phyloP scores from a whole-genome alignment of 2,329 filamentous ascomycete genomes.

The Fusarium xyrophilum region DNA sequence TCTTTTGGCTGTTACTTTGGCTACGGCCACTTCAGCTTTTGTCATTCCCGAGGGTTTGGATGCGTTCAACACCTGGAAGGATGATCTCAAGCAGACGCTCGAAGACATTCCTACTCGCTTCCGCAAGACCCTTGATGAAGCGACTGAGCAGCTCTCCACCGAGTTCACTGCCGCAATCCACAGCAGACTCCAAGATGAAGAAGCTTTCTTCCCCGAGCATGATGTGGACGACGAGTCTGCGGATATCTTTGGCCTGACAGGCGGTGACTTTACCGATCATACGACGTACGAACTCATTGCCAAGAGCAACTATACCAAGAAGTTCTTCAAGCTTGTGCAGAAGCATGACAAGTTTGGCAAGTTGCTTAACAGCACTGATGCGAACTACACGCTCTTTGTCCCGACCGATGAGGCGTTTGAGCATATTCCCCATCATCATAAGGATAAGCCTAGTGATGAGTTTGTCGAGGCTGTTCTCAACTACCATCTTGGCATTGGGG shows the following conservation, averaged over 20 bases:
- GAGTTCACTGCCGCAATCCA: slow-evolving; percentile 22
- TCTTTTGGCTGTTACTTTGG: slow-evolving; percentile 24
- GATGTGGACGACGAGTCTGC: not conserved
- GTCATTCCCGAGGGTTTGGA: slow-evolving; percentile 26
- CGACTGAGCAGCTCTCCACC: slow-evolving; percentile 20
- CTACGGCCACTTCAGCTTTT: slow-evolving; percentile 33
- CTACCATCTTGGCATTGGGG: slow-evolving; percentile 77
- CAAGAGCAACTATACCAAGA: slow-evolving; percentile 77
- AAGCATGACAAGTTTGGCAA: slow-evolving; percentile 75
- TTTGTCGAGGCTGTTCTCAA: slow-evolving; percentile 70
- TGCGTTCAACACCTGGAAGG: slow-evolving; percentile 5
- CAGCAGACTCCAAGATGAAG: slow-evolving; percentile 15
- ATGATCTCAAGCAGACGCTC: slow-evolving; percentile 10
- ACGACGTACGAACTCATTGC: slow-evolving; percentile 84
- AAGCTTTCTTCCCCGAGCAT: not conserved
- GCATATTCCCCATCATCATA: slow-evolving; percentile 54
- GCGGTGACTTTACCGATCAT: slow-evolving; percentile 60
- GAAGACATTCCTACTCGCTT: slow-evolving; percentile 14
- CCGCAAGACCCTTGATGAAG: slow-evolving; percentile 17
- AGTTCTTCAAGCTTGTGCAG: slow-evolving; percentile 77
- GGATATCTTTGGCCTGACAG: slow-evolving; percentile 6
- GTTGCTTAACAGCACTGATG: slow-evolving; percentile 74
- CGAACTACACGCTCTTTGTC: slow-evolving; percentile 82
- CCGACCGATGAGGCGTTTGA: slow-evolving; percentile 80
- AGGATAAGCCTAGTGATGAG: slow-evolving; percentile 71